Percentiles rank a stretch among this genome's conserved stretches.
These are phyloP conservation scores for Viola odorata DNA, from an alignment of 345 rosid species.

Conservation along the genomic window DNA sequence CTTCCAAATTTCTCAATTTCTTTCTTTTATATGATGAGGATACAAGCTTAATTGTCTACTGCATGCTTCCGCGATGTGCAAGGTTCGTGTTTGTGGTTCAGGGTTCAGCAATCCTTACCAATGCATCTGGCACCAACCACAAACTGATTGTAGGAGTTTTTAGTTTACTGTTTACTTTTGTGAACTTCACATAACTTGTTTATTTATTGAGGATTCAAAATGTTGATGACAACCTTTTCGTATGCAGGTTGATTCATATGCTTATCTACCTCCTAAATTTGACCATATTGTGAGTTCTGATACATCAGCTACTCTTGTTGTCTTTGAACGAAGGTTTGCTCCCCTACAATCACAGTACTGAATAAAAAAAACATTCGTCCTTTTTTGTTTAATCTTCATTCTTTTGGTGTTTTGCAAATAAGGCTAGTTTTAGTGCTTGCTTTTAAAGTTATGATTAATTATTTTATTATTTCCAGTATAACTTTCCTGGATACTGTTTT, in stretches of 20 bases:
- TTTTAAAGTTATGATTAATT: too few relatives aligned
- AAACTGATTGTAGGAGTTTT: slow-evolving; percentile 44
- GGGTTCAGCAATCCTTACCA: slow-evolving; percentile 50
- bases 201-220: not conserved
- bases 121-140: slow-evolving; percentile 38
- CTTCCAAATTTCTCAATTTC: slow-evolving; percentile 3
- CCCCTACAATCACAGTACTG: not conserved
- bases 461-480: too few relatives aligned
- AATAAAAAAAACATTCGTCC: too few relatives aligned
- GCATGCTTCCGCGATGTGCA: not conserved
- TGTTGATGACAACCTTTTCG: slow-evolving; percentile 9
- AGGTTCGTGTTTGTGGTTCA: slow-evolving; percentile 77
- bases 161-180: not conserved
- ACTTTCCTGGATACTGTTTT: too few relatives aligned
- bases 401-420: not conserved
- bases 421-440: too few relatives aligned
- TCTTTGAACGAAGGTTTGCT: slow-evolving; percentile 66
- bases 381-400: slow-evolving; percentile 5
- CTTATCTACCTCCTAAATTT: slow-evolving; percentile 75
- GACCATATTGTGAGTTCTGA: slow-evolving; percentile 50
- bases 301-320: slow-evolving; percentile 56
- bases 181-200: not conserved
- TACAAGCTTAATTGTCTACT: too few relatives aligned
- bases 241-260: slow-evolving; percentile 77
- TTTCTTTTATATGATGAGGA: not conserved